phyloP scores from a whole-genome alignment of 768 basidiomycete genomes.

The Pisolithus marmoratus region DNA sequence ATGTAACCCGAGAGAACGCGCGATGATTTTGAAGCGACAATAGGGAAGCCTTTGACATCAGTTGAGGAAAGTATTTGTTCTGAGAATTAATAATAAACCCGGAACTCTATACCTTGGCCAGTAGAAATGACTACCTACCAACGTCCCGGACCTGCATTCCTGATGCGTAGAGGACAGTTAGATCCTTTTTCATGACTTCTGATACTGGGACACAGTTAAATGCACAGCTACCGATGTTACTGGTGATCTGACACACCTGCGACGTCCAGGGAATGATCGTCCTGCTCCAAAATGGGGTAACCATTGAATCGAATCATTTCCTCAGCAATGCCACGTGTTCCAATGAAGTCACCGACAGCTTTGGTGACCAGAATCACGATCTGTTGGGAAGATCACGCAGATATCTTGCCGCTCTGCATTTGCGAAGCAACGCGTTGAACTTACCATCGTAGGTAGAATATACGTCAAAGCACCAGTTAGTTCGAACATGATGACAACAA shows the following conservation, averaged over 20 bases:
- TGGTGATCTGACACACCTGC: slow-evolving; percentile 52
- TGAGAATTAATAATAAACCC: slow-evolving; percentile 24
- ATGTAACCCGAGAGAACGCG: slow-evolving; percentile 80
- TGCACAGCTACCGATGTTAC: neutral
- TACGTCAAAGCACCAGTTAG: slow-evolving; percentile 96
- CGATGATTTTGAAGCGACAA: slow-evolving; percentile 60
- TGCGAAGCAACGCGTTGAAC: slow-evolving; percentile 11
- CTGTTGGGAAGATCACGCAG: slow-evolving; percentile 36
- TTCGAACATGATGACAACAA: slow-evolving; percentile 99
- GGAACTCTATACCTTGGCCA: neutral
- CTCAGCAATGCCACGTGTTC: slow-evolving; percentile 91
- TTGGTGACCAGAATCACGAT: slow-evolving; percentile 96
- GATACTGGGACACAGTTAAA: slow-evolving; percentile 49
- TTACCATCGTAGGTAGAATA: slow-evolving; percentile 95
- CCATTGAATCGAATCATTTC: slow-evolving; percentile 97
- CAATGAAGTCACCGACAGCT: slow-evolving; percentile 92
- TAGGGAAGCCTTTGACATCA: slow-evolving; percentile 86
- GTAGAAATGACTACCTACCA: slow-evolving; percentile 43
- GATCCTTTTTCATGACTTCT: slow-evolving; percentile 81
- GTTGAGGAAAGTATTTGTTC: slow-evolving; percentile 69
- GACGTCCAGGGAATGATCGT: slow-evolving; percentile 88
- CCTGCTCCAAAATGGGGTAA: slow-evolving; percentile 94
- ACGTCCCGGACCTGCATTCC: slow-evolving; percentile 77
- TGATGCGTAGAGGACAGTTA: slow-evolving; percentile 64
- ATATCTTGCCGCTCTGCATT: neutral